Evolutionary conservation across 2,329 filamentous ascomycete genomes (phyloP).

Genomic region (Ceratocystis lukuohia): DNA sequence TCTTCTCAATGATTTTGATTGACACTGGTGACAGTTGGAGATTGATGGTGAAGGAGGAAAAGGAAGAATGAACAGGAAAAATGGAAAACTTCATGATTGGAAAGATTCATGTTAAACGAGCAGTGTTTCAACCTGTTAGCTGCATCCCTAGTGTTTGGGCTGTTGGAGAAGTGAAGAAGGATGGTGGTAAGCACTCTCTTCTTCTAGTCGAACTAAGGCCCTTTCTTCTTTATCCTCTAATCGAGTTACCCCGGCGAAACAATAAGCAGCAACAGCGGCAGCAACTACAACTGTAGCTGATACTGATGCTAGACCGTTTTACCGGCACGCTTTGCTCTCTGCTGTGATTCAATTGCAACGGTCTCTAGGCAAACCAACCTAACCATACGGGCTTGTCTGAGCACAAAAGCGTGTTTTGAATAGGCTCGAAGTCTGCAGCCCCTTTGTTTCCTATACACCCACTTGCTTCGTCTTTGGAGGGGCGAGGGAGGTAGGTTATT

Average conservation of each 20-base stretch:
- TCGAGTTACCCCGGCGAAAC: background rate
- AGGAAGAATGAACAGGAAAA: too few relatives aligned
- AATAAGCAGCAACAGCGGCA: background rate
- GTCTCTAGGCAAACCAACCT: background rate
- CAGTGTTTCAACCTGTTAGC: background rate
- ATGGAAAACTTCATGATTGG: background rate
- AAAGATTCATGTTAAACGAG: background rate
- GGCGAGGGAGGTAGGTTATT: background rate
- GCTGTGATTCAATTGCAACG: background rate
- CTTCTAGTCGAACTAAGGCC: background rate
- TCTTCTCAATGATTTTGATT: background rate
- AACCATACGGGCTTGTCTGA: constrained; percentile 2
- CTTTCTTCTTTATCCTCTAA: background rate
- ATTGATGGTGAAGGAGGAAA: background rate
- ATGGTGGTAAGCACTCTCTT: background rate
- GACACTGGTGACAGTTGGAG: background rate
- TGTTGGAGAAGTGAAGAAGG: background rate
- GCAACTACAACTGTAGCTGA: too few relatives aligned
- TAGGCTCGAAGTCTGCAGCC: background rate
- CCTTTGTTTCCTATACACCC: background rate
- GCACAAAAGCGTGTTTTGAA: background rate
- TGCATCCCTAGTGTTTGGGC: background rate
- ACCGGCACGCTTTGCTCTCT: too few relatives aligned
- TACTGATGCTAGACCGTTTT: too few relatives aligned
- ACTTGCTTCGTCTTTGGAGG: background rate